These are phyloP conservation scores for Eremothecium coryli DNA, from an alignment of 1,139 yeast genomes.

Conservation along the genomic window DNA sequence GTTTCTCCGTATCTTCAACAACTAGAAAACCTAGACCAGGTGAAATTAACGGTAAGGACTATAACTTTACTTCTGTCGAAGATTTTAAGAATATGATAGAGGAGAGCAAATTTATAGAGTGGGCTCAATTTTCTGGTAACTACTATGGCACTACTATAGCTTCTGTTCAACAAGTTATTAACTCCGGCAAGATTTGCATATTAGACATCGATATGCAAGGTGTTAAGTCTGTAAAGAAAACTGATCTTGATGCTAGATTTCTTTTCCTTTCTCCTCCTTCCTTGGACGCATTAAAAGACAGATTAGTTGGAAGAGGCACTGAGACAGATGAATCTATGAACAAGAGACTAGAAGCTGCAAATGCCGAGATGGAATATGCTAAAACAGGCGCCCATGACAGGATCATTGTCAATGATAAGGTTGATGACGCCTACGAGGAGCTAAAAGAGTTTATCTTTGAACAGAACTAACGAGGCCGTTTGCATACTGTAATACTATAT, in stretches of 20 bases:
- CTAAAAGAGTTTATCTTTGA: constrained; percentile 64
- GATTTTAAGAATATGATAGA: constrained; percentile 68
- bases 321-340: constrained; percentile 78
- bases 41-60: constrained; percentile 81
- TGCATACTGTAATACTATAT: too few relatives aligned
- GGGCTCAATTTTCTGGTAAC: constrained; percentile 98
- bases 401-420: constrained; percentile 81
- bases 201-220: constrained; percentile 99
- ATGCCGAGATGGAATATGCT: constrained; percentile 80
- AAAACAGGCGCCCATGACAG: constrained; percentile 86
- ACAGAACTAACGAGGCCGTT: constrained; percentile 10
- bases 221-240: constrained; percentile 77
- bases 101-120: constrained; percentile 75
- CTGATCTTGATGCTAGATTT: constrained; percentile 74
- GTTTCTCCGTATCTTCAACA: constrained; percentile 90
- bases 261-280: constrained; percentile 91
- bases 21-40: constrained; percentile 90
- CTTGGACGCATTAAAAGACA: constrained; percentile 57
- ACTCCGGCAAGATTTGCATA: constrained; percentile 63
- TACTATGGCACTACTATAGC: constrained; percentile 89
- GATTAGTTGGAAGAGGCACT: constrained; percentile 86
- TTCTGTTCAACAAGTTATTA: constrained; percentile 56
- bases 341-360: constrained; percentile 79
- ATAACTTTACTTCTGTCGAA: constrained; percentile 74
- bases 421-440: constrained; percentile 78